These are phyloP conservation scores for Eimeria tenella DNA, from an alignment of 169 alveolate species.

Conservation along the genomic window DNA sequence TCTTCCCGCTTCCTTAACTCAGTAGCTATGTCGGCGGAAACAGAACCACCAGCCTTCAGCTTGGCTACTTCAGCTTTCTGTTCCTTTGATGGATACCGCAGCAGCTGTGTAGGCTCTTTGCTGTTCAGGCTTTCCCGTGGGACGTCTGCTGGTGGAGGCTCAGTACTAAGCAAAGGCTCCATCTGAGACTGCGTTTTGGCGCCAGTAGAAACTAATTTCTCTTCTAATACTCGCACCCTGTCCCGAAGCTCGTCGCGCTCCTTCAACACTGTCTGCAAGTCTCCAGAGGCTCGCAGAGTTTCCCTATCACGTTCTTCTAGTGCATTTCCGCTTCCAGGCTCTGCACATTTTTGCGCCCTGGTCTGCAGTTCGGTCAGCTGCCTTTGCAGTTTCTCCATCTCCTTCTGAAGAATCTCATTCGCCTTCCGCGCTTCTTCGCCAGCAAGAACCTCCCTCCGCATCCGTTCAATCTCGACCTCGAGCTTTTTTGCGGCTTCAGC, in stretches of 20 bases:
- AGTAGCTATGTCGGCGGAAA: background rate
- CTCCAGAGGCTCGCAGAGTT: background rate
- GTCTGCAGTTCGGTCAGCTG: conserved; percentile 36
- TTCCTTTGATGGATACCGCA: background rate
- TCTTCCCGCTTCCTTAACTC: conserved; percentile 47
- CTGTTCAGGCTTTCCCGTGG: background rate
- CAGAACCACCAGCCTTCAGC: conserved; percentile 17
- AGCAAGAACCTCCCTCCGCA: conserved; percentile 42
- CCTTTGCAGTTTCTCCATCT: conserved; percentile 3
- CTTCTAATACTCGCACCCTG: background rate
- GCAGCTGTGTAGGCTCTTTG: conserved; percentile 30
- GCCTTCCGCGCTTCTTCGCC: conserved; percentile 23
- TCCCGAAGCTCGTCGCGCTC: conserved; percentile 33
- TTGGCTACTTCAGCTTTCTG: conserved; percentile 22
- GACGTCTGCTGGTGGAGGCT: background rate
- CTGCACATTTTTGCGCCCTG: background rate
- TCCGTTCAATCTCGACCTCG: conserved; percentile 17
- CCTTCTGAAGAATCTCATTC: conserved; percentile 46
- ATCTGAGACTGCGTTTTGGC: background rate
- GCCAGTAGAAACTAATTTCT: background rate
- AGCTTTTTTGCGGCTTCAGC: conserved; percentile 45
- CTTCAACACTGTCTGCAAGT: background rate
- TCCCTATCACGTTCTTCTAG: background rate
- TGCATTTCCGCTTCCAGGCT: background rate
- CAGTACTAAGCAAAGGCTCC: background rate